Evolutionary conservation across 2,329 filamentous ascomycete species (phyloP).

Genomic region (Fusarium beomiforme): DNA sequence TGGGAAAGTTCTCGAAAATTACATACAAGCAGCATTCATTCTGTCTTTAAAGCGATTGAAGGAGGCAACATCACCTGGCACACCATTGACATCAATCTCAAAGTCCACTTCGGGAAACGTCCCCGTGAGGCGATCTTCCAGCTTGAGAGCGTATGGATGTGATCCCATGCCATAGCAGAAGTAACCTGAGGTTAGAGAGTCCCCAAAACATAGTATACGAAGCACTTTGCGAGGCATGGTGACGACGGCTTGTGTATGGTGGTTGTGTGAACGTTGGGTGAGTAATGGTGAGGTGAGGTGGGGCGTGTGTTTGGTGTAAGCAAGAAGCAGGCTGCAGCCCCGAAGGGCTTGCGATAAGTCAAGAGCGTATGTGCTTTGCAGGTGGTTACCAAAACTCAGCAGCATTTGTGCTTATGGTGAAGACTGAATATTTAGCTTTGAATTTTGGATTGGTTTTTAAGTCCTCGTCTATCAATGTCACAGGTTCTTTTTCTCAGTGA

Average conservation of each 20-base stretch:
- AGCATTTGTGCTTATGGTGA: too few species aligned
- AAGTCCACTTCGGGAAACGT: slow-evolving; percentile 57
- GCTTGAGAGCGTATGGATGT: slow-evolving; percentile 64
- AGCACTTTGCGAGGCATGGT: slow-evolving; percentile 50
- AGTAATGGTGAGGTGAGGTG: slow-evolving; percentile 9
- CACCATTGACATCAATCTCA: slow-evolving; percentile 59
- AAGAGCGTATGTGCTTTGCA: background rate
- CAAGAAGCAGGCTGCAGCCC: slow-evolving; percentile 28
- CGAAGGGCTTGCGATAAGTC: background rate
- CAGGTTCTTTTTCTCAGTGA: too few species aligned
- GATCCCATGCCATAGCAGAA: slow-evolving; percentile 52
- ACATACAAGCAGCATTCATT: slow-evolving; percentile 50
- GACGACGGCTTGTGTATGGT: background rate
- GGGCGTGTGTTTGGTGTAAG: slow-evolving; percentile 20
- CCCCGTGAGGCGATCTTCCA: slow-evolving; percentile 58
- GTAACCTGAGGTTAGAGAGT: slow-evolving; percentile 71
- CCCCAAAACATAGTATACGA: slow-evolving; percentile 71
- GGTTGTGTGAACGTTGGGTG: background rate
- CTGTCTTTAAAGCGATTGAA: slow-evolving; percentile 46
- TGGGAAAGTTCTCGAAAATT: background rate
- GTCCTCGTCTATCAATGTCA: too few species aligned
- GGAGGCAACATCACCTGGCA: slow-evolving; percentile 61
- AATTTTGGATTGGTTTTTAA: background rate
- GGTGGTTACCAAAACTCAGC: background rate
- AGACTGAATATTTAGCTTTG: background rate